Conservation (phyloP, 441 rosid species). For the Mallotus japonicus region DNA sequence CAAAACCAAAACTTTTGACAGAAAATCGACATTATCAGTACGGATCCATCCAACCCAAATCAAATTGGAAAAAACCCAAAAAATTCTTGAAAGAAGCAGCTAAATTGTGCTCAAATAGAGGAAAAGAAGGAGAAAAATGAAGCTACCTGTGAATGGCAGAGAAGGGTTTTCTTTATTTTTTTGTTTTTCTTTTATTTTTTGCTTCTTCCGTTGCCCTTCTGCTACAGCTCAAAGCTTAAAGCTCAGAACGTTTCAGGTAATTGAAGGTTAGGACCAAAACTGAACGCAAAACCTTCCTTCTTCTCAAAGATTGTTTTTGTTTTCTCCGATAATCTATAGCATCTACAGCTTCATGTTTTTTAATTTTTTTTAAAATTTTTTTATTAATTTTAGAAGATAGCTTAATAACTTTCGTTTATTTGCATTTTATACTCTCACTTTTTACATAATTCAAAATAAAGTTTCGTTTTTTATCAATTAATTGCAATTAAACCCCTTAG, state of each 20-base stretch:
- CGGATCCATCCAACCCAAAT: conserved; percentile 1
- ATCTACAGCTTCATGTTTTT: too few relatives aligned
- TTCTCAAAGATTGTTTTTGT: not conserved
- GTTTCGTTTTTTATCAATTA: not conserved
- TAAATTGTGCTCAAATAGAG: not conserved
- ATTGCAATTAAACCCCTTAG: not conserved
- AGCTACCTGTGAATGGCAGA: conserved; percentile 2
- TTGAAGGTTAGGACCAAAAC: not conserved
- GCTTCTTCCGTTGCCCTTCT: not conserved
- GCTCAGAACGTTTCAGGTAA: too few relatives aligned
- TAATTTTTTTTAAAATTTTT: too few relatives aligned
- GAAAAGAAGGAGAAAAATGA: not conserved
- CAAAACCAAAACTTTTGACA: too few relatives aligned
- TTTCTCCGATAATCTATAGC: not conserved
- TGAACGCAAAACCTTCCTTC: not conserved
- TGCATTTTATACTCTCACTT: not conserved
- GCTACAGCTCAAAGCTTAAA: not conserved
- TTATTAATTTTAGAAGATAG: too few relatives aligned
- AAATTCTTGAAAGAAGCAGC: conserved; percentile 5
- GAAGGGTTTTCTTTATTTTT: not conserved
- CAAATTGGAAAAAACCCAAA: not conserved
- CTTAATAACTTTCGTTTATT: not conserved
- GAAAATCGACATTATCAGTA: not conserved
- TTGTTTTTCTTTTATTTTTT: not conserved
- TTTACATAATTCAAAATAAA: not conserved